Evolutionary conservation across 2,329 filamentous ascomycete genomes (phyloP), one percentile per base, ranked within the genome.

Genomic region (Xylariomycetidae sp.): DNA sequence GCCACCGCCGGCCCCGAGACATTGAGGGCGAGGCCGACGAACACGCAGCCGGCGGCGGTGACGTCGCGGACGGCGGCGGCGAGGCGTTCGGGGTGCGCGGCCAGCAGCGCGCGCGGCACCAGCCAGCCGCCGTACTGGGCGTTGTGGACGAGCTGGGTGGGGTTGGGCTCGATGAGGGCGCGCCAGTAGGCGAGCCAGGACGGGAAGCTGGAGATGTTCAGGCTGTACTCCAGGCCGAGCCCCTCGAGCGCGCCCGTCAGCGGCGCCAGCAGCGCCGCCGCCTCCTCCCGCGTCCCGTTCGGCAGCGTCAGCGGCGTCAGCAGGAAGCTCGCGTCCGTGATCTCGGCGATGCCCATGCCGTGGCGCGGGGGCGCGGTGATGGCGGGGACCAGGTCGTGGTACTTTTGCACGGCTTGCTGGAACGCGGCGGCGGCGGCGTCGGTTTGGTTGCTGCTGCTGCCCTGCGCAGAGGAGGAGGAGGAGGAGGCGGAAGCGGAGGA

Each of bases 1-100:
- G 7, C 14, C 22, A 16, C 31, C 10, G 5, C 13, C 25, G 19
- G 35, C 32, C 27, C 22, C 34, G 2, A 42, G 19, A 16, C 33
- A 14, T 29, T 26, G 29, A 42, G 40, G 10, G 35, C 38, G 8
- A 34, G 9, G 17, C n/a, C n/a, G n/a, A 12, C 9, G 25, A 44
- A 38, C 0, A 24, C 22, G 10, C 31, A 32, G 17, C 35, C 26
- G 16, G 15, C n/a, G 10, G 32, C 34, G 17, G 27, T n/a, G n/a
- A n/a, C 24, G 17, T 10, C 13, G 6, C 20, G 4, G 23, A 25
- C 6, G 12, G 28, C 34, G 4, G 15, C n/a, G 19, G 7, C 19
- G 12, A 35, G 30, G 4, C 29, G 12, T 16, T 14, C 25, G 10
- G 19, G 35, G 4, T 27, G 14, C 9, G 34, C 34, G 2, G 30